Percentiles rank a stretch among this genome's conserved stretches.
phyloP scores from a whole-genome alignment of 2,329 filamentous ascomycete genomes.

The Hypoxylon sp. region DNA sequence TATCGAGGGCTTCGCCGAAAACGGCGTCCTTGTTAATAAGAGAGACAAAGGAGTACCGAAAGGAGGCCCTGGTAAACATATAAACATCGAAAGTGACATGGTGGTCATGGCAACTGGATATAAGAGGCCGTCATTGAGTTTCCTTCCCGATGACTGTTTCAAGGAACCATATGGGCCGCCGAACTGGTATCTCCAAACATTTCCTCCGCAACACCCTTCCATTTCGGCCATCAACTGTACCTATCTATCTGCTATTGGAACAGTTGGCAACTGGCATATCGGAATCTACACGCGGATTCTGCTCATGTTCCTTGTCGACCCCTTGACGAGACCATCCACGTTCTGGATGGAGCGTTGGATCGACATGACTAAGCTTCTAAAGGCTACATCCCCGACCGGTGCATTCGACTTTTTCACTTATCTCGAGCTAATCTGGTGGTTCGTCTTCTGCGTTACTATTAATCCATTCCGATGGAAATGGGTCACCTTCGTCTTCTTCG shows the following conservation, averaged over 20 bases:
- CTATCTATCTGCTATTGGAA: slow-evolving; percentile 83
- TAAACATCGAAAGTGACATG: slow-evolving; percentile 78
- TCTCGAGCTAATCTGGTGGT: slow-evolving; percentile 87
- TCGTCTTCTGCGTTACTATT: slow-evolving; percentile 79
- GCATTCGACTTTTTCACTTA: slow-evolving; percentile 95
- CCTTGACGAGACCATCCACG: slow-evolving; percentile 76
- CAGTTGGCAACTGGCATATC: slow-evolving; percentile 89
- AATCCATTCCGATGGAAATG: slow-evolving; percentile 95
- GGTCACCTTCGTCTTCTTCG: slow-evolving; percentile 85
- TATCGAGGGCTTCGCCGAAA: slow-evolving; percentile 73
- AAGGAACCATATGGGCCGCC: slow-evolving; percentile 79
- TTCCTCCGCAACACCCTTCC: slow-evolving; percentile 79
- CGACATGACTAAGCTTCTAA: slow-evolving; percentile 81
- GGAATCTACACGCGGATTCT: slow-evolving; percentile 89
- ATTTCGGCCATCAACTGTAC: slow-evolving; percentile 86
- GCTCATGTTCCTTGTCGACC: slow-evolving; percentile 87
- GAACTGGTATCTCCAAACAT: slow-evolving; percentile 90
- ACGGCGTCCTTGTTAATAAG: slow-evolving; percentile 77
- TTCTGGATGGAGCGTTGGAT: slow-evolving; percentile 89
- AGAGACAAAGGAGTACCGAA: slow-evolving; percentile 79
- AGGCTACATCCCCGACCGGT: slow-evolving; percentile 75
- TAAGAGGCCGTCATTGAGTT: slow-evolving; percentile 77
- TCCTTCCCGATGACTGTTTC: slow-evolving; percentile 81
- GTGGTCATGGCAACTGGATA: slow-evolving; percentile 88
- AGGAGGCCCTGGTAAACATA: slow-evolving; percentile 76